Conservation (phyloP, 2,329 filamentous ascomycete species). For the Trichoderma sp. region DNA sequence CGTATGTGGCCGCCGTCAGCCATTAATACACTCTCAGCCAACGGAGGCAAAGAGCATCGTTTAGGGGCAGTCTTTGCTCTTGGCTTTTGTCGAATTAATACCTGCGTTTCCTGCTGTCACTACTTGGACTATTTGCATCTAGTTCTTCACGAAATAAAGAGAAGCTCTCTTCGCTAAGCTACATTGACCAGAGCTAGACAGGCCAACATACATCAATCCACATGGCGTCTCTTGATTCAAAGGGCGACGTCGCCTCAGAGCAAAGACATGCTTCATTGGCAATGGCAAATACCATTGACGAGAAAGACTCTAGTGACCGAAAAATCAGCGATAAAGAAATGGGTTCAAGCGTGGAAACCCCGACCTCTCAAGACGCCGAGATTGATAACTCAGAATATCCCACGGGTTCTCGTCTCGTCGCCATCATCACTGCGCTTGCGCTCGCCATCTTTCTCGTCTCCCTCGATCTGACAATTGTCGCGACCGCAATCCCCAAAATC, state of each 20-base stretch:
- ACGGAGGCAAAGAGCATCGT: neutral
- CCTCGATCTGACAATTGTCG: neutral
- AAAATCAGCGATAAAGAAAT: neutral
- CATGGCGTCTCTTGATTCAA: neutral
- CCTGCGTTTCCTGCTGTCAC: neutral
- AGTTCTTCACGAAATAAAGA: neutral
- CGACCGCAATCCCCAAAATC: neutral
- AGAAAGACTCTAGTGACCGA: neutral
- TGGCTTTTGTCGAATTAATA: neutral
- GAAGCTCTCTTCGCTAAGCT: neutral
- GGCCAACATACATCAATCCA: neutral
- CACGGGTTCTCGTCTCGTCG: neutral
- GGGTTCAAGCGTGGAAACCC: neutral
- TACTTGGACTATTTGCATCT: neutral
- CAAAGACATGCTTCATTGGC: neutral
- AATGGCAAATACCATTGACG: neutral
- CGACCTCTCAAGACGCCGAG: neutral
- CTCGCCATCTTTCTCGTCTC: neutral
- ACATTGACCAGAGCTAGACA: neutral
- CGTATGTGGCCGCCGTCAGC: neutral
- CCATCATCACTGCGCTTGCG: neutral
- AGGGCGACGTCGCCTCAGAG: neutral
- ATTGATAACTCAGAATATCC: neutral
- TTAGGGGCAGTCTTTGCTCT: neutral
- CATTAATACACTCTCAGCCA: neutral